These are phyloP conservation scores for Vaccinium corymbosum DNA, from an alignment of 148 eudicot genomes.

Conservation along the genomic window DNA sequence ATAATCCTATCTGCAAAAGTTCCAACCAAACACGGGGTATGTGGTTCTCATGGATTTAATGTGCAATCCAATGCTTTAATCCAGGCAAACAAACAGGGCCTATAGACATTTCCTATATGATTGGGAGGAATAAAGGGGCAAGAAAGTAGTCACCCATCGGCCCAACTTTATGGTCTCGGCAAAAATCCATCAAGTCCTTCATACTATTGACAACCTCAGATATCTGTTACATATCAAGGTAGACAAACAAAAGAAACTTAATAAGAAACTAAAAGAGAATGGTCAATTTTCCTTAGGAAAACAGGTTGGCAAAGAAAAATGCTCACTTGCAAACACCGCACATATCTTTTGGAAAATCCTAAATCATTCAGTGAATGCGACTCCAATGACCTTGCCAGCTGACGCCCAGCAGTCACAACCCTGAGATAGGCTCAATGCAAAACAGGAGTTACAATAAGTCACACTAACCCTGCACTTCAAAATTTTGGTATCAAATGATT, in stretches of 20 bases:
- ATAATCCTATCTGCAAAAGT: not conserved
- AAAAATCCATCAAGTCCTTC: constrained; percentile 82
- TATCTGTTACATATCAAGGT: constrained; percentile 45
- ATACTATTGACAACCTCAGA: constrained; percentile 91
- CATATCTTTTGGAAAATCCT: constrained; percentile 94
- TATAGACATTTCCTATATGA: not conserved
- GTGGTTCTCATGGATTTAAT: not conserved
- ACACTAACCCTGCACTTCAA: not conserved
- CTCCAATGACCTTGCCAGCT: constrained; percentile 86
- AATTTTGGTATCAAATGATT: not conserved
- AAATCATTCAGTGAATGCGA: constrained; percentile 80
- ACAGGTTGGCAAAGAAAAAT: not conserved
- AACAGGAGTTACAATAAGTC: no score
- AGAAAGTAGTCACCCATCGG: constrained; percentile 63
- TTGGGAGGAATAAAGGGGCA: not conserved
- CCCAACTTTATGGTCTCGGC: constrained; percentile 67
- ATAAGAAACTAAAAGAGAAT: not conserved
- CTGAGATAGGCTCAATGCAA: constrained; percentile 28
- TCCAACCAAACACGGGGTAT: not conserved
- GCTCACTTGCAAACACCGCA: constrained; percentile 81
- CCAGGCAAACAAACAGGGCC: not conserved
- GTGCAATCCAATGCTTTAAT: not conserved
- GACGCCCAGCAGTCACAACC: constrained; percentile 86
- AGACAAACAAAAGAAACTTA: constrained; percentile 8
- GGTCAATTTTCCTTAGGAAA: not conserved